These are phyloP conservation scores for Anthracocystis walkeri DNA, from an alignment of 1,284 basidiomycete species.

Conservation along the genomic window DNA sequence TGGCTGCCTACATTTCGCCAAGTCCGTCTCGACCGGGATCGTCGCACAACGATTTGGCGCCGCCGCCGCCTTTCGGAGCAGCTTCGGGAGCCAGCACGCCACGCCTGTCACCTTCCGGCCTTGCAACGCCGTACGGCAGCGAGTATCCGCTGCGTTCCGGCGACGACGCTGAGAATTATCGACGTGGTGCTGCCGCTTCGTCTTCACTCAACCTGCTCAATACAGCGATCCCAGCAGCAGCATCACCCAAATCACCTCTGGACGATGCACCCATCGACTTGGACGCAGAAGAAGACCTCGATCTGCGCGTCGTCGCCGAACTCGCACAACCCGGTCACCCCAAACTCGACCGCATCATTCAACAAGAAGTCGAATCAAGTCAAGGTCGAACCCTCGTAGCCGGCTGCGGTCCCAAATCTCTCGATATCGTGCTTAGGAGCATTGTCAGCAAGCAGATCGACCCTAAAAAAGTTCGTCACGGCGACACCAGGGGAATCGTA, in stretches of 20 bases:
- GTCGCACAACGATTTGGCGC: constrained; percentile 24
- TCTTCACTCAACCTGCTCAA: constrained; percentile 45
- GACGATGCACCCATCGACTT: constrained; percentile 71
- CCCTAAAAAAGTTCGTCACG: constrained; percentile 74
- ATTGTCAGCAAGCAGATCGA: constrained; percentile 77
- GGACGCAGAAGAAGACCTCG: constrained; percentile 77
- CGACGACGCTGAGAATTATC: constrained; percentile 8
- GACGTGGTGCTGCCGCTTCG: constrained; percentile 10
- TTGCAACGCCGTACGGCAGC: constrained; percentile 25
- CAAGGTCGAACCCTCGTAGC: constrained; percentile 77
- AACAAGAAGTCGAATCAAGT: constrained; percentile 76
- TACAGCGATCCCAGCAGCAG: constrained; percentile 4
- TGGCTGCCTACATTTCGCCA: constrained; percentile 32
- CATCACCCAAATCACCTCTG: constrained; percentile 33
- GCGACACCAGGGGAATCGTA: constrained; percentile 75
- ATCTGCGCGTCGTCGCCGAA: constrained; percentile 78
- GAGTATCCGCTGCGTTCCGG: constrained; percentile 18
- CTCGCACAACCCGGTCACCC: constrained; percentile 80
- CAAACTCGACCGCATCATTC: constrained; percentile 77
- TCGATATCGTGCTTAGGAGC: constrained; percentile 80
- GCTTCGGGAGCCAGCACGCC: constrained; percentile 33
- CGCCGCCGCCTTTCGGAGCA: constrained; percentile 23
- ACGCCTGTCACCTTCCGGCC: constrained; percentile 21
- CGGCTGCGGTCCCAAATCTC: constrained; percentile 81
- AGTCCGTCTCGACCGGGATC: constrained; percentile 33